A percentile compares a stretch with the other conserved stretches of the same genome.
Evolutionary conservation across 495 filamentous ascomycete genomes (phyloP).

Genomic region (Usnea hakonensis): DNA sequence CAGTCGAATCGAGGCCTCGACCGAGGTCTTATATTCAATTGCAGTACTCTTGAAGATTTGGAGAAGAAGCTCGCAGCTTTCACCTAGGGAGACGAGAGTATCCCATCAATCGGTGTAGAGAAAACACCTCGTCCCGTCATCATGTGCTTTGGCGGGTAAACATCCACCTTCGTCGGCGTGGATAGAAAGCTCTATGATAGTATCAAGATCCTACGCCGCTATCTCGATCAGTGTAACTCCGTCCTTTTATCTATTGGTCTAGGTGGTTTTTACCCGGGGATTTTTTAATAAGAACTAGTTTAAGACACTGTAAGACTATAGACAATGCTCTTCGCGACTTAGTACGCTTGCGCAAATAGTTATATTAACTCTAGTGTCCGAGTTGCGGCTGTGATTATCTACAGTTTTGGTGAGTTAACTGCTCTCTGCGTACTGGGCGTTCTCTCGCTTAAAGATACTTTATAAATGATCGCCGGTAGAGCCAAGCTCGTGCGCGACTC

Average conservation of each 20-base stretch:
- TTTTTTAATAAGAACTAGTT: neutral
- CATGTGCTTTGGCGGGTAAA: neutral
- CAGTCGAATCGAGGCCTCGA: slow-evolving; percentile 23
- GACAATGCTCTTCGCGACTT: neutral
- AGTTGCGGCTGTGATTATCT: neutral
- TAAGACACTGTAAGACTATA: neutral
- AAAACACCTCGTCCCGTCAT: neutral
- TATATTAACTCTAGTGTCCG: neutral
- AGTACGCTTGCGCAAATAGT: neutral
- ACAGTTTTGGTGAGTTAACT: neutral
- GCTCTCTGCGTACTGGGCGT: neutral
- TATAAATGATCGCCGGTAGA: neutral
- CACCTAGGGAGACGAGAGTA: slow-evolving; percentile 30
- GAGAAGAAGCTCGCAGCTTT: neutral
- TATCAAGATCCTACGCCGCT: neutral
- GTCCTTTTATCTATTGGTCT: neutral
- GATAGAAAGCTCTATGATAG: neutral
- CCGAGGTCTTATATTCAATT: slow-evolving; percentile 10
- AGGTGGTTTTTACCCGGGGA: neutral
- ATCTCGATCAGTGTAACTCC: neutral
- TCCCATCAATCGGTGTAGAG: neutral
- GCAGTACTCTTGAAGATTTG: slow-evolving; percentile 11
- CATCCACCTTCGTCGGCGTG: neutral
- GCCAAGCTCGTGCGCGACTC: neutral
- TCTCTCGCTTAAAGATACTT: neutral